Base-by-base conservation (phyloP, 2,329 filamentous ascomycete genomes). In the Talaromyces sp. region DNA sequence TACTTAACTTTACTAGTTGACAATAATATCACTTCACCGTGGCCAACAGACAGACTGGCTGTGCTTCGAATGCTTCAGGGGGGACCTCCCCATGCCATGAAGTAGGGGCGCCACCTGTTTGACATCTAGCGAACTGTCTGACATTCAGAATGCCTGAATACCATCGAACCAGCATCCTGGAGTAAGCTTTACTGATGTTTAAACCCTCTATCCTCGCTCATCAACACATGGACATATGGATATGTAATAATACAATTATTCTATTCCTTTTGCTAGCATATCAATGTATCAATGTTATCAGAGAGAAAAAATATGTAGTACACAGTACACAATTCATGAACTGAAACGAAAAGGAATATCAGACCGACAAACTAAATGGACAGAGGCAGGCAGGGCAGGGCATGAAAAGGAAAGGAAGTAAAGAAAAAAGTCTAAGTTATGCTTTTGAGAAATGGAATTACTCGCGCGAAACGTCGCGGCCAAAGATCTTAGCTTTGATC, bases 401-500 rank as follows among this genome's bases (percentile, higher is more conserved):
- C 35, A 45, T 2, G 22, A 16, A 27, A 16, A 31, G 22, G 27
- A 31, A 31, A 31, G 3, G 27, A 6, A 31, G 4, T 6, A 31
- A 31, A 6, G 27, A 7, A 31, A 57, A 59, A 59, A 45, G 56
- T 56, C 52, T 59, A 58, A 27, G 56, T 58, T 35, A 56, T 56
- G 52, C 52, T 59, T 43, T 59, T 59, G 37, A 45, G 24, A 35
- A 56, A 22, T 6, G 9, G 11, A 27, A 58, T 75, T 79, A 82
- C 74, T 82, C 80, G 67, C 80, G 74, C 50, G 79, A 82, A 65
- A 98, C 92, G 75, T 99, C 95, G 77, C 95, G 93, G 68, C 95
- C 95, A 75, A 99, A 99, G 67, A 95, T 82, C 84, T 96, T 96
- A 72, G 93, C 93, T 86, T 99, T 99, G 78, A 94, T 79, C 95